Evolutionary conservation across 2,329 filamentous ascomycete genomes (phyloP).

Genomic region (Hymenoscyphus linearis): DNA sequence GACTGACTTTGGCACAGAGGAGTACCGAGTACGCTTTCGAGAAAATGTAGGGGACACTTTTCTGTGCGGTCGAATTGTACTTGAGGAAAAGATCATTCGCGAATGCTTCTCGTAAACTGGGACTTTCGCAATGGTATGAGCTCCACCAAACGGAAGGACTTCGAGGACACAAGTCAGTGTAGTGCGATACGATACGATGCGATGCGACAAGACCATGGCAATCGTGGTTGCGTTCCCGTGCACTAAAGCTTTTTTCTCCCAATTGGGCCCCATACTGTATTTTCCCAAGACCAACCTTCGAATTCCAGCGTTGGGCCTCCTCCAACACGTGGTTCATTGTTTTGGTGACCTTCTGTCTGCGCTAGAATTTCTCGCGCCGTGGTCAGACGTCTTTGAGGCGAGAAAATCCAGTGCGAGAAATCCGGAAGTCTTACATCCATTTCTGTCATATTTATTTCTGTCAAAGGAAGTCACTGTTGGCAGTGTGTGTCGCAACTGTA

Average conservation of each 20-base stretch:
- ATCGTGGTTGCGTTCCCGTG: background rate
- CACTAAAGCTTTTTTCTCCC: background rate
- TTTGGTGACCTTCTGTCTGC: background rate
- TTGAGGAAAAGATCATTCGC: background rate
- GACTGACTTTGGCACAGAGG: no score
- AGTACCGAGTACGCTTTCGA: no score
- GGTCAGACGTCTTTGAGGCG: background rate
- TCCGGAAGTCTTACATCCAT: background rate
- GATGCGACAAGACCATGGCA: background rate
- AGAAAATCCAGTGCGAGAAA: background rate
- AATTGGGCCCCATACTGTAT: background rate
- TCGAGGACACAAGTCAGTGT: background rate
- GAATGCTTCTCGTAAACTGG: background rate
- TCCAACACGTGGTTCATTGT: background rate
- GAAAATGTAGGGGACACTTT: no score
- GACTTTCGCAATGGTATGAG: background rate
- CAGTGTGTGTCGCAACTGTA: background rate
- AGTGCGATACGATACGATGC: no score
- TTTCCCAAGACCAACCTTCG: no score
- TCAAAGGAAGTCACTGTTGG: background rate
- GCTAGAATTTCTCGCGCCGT: background rate
- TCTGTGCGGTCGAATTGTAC: no score
- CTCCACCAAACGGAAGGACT: background rate
- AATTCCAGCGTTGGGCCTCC: background rate
- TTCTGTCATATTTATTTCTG: background rate